Conservation (phyloP, 2,329 filamentous ascomycete species). For the Colletotrichum spaethianum region DNA sequence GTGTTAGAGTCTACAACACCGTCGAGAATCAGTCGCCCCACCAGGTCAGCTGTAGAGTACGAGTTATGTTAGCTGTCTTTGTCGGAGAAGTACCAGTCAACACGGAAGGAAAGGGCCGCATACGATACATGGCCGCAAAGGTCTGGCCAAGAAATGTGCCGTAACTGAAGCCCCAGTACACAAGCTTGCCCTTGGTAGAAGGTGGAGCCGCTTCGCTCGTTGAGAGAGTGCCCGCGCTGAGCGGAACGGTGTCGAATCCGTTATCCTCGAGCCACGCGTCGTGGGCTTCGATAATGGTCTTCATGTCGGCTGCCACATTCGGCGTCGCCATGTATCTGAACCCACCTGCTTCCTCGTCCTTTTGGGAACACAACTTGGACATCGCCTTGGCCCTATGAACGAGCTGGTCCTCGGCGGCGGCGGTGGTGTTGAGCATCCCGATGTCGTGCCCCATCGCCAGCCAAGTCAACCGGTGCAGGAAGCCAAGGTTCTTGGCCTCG, state of each 20-base stretch:
- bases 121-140: conserved; percentile 55
- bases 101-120: not conserved
- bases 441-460: conserved; percentile 46
- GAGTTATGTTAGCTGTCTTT: conserved; percentile 3
- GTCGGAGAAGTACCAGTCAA: not conserved
- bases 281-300: conserved; percentile 39
- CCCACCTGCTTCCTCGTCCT: conserved; percentile 44
- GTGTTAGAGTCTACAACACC: conserved; percentile 49
- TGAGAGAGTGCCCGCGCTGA: conserved; percentile 5
- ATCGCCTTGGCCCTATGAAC: conserved; percentile 48
- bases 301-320: conserved; percentile 44
- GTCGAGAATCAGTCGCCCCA: conserved; percentile 51
- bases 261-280: conserved; percentile 37
- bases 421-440: conserved; percentile 54
- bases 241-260: conserved; percentile 24
- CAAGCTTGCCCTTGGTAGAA: conserved; percentile 44
- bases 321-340: conserved; percentile 42
- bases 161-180: conserved; percentile 57
- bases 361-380: conserved; percentile 50
- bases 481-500: conserved; percentile 47
- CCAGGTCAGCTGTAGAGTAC: conserved; percentile 34
- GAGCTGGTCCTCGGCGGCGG: conserved; percentile 48
- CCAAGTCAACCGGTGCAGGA: conserved; percentile 54
- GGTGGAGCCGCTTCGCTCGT: conserved; percentile 16
- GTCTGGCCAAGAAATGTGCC: conserved; percentile 54